Base-by-base conservation (phyloP, 2,329 filamentous ascomycete species). In the Penicillium sp. region DNA sequence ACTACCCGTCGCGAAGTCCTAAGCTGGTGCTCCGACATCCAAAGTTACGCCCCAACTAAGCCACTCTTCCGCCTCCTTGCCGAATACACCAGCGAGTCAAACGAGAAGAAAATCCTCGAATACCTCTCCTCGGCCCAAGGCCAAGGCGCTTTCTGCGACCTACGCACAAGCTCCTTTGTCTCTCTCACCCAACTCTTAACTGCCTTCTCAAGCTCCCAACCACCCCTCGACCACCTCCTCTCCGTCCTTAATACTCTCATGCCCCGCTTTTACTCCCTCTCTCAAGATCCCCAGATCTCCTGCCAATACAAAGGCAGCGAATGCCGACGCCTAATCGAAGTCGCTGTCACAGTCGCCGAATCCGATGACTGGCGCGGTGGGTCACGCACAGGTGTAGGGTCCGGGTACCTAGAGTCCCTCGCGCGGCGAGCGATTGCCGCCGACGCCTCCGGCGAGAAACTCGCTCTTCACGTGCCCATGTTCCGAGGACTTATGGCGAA, bases 401-500 rank as follows among this genome's bases (percentile, higher is more conserved):
- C 92, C 17, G 94, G 94, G 17, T 97, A 93, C 79, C 89, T 99
- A 68, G 93, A 97, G 76, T 87, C 91, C 33, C 84, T 96, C 68
- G 93, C 94, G 0, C 82, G 83, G 39, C 82, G 83, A 63, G 89
- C 90, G 71, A 83, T 93, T 66, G 82, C 84, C 15, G 86, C 89
- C 0, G 86, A 91, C 81, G 57, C 77, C 72, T 33, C 68, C 1
- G 65, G 65, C 25, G 57, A 78, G 25, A 72, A 76, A 7, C 77
- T 85, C 3, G 84, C 91, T 64, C 71, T 97, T 17, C 87, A 90
- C 66, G 81, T 97, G 6, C 94, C 94, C 67, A 97, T 99, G 91
- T 99, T 99, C 84, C 92, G 96, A 70, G 94, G 94, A 0, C 82
- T 99, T 43, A 99, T 99, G 94, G 88, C 92, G 61, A 99, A 99